Evolutionary conservation across 306 rosid genomes (phyloP).

Genomic region (Fagus crenata): DNA sequence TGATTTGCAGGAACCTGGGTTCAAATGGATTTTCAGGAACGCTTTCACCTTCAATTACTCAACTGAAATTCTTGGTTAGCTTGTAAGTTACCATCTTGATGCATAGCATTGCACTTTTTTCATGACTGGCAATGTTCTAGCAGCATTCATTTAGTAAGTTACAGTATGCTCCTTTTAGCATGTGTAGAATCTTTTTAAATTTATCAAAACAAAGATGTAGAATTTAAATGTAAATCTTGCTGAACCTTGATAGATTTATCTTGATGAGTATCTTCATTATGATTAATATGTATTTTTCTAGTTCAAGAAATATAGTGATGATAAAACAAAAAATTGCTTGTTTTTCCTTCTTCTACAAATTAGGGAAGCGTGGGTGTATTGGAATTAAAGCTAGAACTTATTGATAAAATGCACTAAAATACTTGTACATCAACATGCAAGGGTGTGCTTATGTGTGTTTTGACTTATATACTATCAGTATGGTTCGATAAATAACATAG

Average conservation of each 20-base stretch:
- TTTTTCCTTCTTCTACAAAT: neutral
- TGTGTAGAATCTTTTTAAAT: neutral
- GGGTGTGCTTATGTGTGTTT: neutral
- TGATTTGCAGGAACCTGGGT: conserved; percentile 66
- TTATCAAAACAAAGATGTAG: neutral
- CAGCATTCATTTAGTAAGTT: conserved; percentile 14
- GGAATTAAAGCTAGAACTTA: neutral
- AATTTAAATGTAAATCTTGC: neutral
- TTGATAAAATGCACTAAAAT: neutral
- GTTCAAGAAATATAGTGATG: neutral
- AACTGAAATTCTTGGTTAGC: conserved; percentile 66
- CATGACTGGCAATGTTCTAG: conserved; percentile 5
- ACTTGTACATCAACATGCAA: neutral
- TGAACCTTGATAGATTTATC: neutral
- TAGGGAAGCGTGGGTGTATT: neutral
- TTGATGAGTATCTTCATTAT: neutral
- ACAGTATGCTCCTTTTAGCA: conserved; percentile 3
- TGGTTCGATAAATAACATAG: neutral
- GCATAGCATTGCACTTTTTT: conserved; percentile 4
- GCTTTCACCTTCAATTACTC: conserved; percentile 72
- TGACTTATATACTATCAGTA: neutral
- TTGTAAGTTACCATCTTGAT: conserved; percentile 55
- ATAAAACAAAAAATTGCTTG: neutral
- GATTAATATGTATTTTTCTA: neutral
- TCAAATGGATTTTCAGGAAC: conserved; percentile 80